These are phyloP conservation scores for Fusarium clavum DNA, from an alignment of 2,329 filamentous ascomycete species.

Conservation along the genomic window DNA sequence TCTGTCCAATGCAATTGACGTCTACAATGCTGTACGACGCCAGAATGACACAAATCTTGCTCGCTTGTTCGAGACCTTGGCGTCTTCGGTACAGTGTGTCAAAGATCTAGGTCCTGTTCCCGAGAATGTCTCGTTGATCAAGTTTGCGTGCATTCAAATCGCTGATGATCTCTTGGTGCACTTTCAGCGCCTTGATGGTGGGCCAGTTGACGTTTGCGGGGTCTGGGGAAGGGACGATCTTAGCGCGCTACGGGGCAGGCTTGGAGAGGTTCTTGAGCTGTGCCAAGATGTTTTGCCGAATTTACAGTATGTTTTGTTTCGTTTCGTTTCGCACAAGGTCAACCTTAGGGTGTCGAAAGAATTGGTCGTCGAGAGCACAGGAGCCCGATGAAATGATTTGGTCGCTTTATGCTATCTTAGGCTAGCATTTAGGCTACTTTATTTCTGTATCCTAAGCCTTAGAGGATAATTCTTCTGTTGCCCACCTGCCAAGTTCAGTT, in stretches of 20 bases:
- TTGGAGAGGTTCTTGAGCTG: slow-evolving; percentile 28
- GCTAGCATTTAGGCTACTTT: too few species aligned
- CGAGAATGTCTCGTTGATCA: slow-evolving; percentile 4
- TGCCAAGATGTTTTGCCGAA: slow-evolving; percentile 17
- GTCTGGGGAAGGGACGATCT: slow-evolving; percentile 40
- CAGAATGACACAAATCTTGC: slow-evolving; percentile 12
- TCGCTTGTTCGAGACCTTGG: slow-evolving; percentile 9
- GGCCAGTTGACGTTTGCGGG: slow-evolving; percentile 23
- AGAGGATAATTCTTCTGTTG: neutral
- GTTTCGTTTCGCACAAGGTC: neutral
- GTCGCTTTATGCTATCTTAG: too few species aligned
- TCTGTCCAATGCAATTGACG: slow-evolving; percentile 29
- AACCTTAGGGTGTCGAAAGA: too few species aligned
- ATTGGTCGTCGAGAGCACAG: too few species aligned
- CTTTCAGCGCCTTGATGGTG: slow-evolving; percentile 23
- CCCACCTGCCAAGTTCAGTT: too few species aligned
- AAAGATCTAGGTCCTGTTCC: neutral
- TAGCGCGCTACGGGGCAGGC: slow-evolving; percentile 29
- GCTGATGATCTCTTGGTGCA: slow-evolving; percentile 43
- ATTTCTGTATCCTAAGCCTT: too few species aligned
- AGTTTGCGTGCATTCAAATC: slow-evolving; percentile 42
- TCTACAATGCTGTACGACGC: slow-evolving; percentile 13
- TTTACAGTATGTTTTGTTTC: slow-evolving; percentile 14
- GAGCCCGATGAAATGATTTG: too few species aligned
- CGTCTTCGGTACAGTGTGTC: slow-evolving; percentile 10